phyloP scores from a whole-genome alignment of 1,139 yeast species.

The Lodderomyces metapsilosis region DNA sequence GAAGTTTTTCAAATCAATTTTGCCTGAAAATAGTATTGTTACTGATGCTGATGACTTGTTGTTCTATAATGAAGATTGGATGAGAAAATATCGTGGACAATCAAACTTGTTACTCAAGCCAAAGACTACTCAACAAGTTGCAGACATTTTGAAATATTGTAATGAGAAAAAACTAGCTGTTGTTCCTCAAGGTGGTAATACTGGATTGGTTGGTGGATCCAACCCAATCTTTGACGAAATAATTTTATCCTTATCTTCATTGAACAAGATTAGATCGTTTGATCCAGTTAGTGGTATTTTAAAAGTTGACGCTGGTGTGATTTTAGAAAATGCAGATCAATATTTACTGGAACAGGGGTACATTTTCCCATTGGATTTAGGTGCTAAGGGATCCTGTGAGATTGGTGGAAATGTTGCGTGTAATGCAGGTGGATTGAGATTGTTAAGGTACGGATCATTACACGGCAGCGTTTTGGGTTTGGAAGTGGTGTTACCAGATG shows the following conservation, averaged over 20 bases:
- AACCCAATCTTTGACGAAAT: conserved; percentile 92
- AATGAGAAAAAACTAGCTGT: conserved; percentile 76
- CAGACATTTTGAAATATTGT: conserved; percentile 77
- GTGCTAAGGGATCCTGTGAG: conserved; percentile 97
- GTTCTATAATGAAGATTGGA: conserved; percentile 89
- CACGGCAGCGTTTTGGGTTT: conserved; percentile 91
- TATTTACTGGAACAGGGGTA: conserved; percentile 77
- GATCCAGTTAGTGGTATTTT: conserved; percentile 82
- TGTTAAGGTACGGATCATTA: conserved; percentile 85
- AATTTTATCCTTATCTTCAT: conserved; percentile 61
- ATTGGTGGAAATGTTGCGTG: conserved; percentile 96
- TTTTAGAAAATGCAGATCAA: conserved; percentile 82
- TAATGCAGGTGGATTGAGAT: conserved; percentile 92
- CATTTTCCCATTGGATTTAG: conserved; percentile 90
- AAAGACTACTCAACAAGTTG: conserved; percentile 74
- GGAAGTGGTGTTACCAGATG: conserved; percentile 90
- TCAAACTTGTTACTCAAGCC: conserved; percentile 83
- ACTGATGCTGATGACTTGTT: conserved; percentile 63
- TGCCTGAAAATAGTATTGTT: conserved; percentile 49
- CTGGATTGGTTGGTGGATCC: conserved; percentile 95
- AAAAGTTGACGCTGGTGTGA: conserved; percentile 88
- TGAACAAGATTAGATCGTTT: conserved; percentile 80
- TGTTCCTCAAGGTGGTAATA: conserved; percentile 97
- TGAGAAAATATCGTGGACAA: conserved; percentile 91
- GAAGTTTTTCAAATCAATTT: conserved; percentile 56